phyloP scores from a whole-genome alignment of 2,329 filamentous ascomycete species.

The Xylaria digitata region DNA sequence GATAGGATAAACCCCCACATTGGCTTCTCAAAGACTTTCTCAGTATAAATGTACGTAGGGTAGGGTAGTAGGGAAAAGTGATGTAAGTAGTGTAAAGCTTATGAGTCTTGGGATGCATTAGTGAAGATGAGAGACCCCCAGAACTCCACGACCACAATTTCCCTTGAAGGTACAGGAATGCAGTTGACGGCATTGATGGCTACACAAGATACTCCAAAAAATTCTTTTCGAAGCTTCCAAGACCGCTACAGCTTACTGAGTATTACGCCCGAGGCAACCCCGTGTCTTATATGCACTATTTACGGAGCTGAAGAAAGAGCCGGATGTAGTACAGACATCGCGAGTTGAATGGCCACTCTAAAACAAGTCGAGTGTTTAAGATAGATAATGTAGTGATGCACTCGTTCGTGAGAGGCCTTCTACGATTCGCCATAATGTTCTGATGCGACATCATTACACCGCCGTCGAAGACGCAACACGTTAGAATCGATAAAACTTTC shows the following conservation, averaged over 20 bases:
- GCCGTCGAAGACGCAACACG: constrained; percentile 1
- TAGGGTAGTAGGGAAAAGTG: neutral
- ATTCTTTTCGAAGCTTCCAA: neutral
- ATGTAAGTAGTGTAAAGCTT: too few relatives aligned
- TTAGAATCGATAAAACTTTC: constrained; percentile 1
- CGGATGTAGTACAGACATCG: neutral
- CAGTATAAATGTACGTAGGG: neutral
- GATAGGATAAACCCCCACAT: constrained; percentile 19
- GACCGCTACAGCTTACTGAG: neutral
- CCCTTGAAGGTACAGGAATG: neutral
- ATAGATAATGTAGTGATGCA: constrained; percentile 11
- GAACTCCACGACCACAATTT: neutral
- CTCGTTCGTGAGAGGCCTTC: neutral
- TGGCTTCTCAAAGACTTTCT: neutral
- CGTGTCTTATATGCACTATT: neutral
- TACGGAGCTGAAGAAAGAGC: constrained; percentile 4
- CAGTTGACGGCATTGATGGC: neutral
- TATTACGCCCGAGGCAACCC: constrained; percentile 15
- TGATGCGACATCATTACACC: neutral
- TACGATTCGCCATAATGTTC: neutral
- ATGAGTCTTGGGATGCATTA: neutral
- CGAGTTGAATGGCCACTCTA: neutral
- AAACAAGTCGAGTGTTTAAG: constrained; percentile 12
- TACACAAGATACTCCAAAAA: neutral
- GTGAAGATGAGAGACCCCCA: neutral